Evolutionary conservation across 495 filamentous ascomycete genomes (phyloP).

Genomic region (Xanthoparmelia taractica): DNA sequence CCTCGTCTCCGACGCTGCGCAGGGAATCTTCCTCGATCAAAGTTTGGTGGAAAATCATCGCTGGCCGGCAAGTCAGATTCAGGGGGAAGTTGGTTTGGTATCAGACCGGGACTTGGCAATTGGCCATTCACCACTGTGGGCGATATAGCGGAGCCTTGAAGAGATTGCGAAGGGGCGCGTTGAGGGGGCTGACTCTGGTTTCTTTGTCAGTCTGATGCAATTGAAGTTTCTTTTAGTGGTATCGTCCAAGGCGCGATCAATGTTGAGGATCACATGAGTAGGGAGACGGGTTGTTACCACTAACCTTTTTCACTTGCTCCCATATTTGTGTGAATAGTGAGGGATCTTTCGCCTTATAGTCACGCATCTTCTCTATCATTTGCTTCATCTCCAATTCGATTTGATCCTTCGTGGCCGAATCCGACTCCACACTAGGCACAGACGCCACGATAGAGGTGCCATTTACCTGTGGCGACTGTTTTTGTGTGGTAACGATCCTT

Average conservation of each 20-base stretch:
- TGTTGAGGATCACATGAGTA: neutral
- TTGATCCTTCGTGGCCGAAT: constrained; percentile 21
- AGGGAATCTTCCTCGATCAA: constrained; percentile 29
- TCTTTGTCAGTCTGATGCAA: neutral
- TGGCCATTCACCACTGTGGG: constrained; percentile 14
- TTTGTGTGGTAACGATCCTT: constrained; percentile 6
- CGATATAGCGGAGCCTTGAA: constrained; percentile 12
- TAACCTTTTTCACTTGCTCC: constrained; percentile 32
- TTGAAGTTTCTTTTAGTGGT: neutral
- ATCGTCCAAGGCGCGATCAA: neutral
- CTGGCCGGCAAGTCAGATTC: constrained; percentile 20
- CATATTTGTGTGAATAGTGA: constrained; percentile 31
- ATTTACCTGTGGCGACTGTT: constrained; percentile 6
- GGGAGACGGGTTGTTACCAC: neutral
- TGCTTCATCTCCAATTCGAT: constrained; percentile 33
- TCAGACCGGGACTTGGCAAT: constrained; percentile 8
- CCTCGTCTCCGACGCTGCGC: constrained; percentile 23
- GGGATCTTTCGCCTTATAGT: constrained; percentile 33
- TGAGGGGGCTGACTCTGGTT: constrained; percentile 16
- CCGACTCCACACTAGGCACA: neutral
- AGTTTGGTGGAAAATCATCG: constrained; percentile 17
- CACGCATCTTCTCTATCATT: constrained; percentile 35
- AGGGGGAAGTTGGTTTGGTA: constrained; percentile 14
- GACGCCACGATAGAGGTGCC: too few relatives aligned
- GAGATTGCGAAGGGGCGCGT: constrained; percentile 12